Evolutionary conservation across 257 asterid species (phyloP).

Genomic region (Hygrophila difformis): DNA sequence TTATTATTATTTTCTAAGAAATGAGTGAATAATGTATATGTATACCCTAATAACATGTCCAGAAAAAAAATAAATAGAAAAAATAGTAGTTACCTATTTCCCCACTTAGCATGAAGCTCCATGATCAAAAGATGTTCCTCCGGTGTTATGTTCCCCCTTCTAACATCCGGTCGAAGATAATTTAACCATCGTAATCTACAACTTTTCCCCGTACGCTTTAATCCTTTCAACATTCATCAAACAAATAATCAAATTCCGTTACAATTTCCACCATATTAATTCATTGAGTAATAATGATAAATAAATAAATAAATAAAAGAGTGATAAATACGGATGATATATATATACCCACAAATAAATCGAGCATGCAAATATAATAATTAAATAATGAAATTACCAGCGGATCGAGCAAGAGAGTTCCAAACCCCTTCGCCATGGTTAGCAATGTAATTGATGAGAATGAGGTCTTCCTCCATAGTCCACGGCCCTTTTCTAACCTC

Average conservation of each 20-base stretch:
- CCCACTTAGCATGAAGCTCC: conserved; percentile 99
- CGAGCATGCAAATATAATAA: no score
- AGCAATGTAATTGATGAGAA: conserved; percentile 85
- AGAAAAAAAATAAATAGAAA: no score
- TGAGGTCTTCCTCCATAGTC: conserved; percentile 97
- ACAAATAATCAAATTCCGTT: no score
- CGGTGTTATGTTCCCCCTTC: conserved; percentile 85
- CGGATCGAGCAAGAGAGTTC: conserved; percentile 88
- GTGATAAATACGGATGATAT: no score
- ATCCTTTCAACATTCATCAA: conserved; percentile 31
- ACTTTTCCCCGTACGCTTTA: conserved; percentile 90
- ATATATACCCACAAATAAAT: no score
- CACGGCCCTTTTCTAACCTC: conserved; percentile 98
- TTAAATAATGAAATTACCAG: conserved; percentile 32
- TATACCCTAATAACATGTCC: no score
- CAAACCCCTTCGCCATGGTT: conserved; percentile 98
- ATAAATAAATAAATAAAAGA: no score
- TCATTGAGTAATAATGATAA: no score
- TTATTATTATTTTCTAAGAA: no score
- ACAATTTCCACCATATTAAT: no score
- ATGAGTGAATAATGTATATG: no score
- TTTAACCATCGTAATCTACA: conserved; percentile 94
- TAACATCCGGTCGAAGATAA: conserved; percentile 88
- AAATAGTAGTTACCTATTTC: conserved; percentile 87
- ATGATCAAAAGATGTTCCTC: conserved; percentile 87